Base-by-base conservation (phyloP, 108 stramenopile genomes). In the Stephanodiscus minutulus region DNA sequence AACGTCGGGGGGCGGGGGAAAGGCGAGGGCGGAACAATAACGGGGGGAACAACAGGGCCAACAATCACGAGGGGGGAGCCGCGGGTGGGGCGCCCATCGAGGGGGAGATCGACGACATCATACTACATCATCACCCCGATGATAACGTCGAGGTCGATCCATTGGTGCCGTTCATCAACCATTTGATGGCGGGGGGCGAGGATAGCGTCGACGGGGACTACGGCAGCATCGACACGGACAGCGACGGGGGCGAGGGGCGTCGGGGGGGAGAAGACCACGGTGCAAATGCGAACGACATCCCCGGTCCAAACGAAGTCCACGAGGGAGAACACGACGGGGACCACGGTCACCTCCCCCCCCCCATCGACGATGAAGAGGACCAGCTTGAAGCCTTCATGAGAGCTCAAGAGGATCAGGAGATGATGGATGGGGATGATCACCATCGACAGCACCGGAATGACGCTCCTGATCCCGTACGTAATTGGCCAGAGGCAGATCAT, bases 291-390 rank as follows among this genome's bases (percentile, higher is more conserved):
- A 58, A 17, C n/a, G 27, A 17, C n/a, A 7, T 31, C 5, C 8
- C 18, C 20, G 33, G 29, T 15, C 6, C 37, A 10, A 24, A 44
- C 15, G 69, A 33, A 20, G 46, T 60, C 28, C 43, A 39, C 28
- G 53, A 7, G 9, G 57, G 20, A 15, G 37, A 59, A 13, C 49
- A 68, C 43, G 72, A 29, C 31, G 47, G 56, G 7, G 44, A 69
- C 47, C 24, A 10, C n/a, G 79, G 52, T 0, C 52, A 12, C 22
- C 22, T 53, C 25, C 52, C 20, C 52, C 52, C 52, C 20, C 80
- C 49, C 7, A 70, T 58, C 17, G 77, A 73, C 24, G 76, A 79
- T 4, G 77, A 82, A 15, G 86, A 86, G 67, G 84, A 82, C 28
- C 76, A 78, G 2, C 55, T 66, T 52, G 84, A 79, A 25, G 65